These are phyloP conservation scores for Emergomyces pasteurianus DNA, from an alignment of 2,329 filamentous ascomycete species.

Conservation along the genomic window DNA sequence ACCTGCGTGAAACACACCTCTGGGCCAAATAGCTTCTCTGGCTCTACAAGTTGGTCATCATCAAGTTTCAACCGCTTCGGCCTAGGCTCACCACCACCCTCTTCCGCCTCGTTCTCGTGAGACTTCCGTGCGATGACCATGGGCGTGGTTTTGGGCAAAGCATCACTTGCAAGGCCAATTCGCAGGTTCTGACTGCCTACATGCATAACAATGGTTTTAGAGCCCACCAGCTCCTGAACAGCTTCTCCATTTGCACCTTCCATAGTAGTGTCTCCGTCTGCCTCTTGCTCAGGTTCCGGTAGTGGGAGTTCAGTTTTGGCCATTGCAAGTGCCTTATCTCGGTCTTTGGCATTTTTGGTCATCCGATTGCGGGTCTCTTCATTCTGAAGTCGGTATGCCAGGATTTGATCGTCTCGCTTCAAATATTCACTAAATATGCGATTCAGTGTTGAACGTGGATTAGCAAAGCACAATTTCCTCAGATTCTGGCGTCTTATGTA, in stretches of 20 bases:
- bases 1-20: constrained; percentile 44
- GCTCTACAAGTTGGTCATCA: constrained; percentile 37
- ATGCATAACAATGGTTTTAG: constrained; percentile 90
- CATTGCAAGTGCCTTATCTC: constrained; percentile 72
- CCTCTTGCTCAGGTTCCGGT: constrained; percentile 32
- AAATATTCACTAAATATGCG: constrained; percentile 67
- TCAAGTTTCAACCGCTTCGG: constrained; percentile 54
- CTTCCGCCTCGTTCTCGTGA: constrained; percentile 68
- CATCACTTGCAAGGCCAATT: constrained; percentile 91
- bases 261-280: constrained; percentile 44
- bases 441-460: not conserved
- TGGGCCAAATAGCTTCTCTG: constrained; percentile 77
- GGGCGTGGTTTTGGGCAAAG: constrained; percentile 82
- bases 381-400: constrained; percentile 75
- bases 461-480: not conserved
- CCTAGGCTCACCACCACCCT: constrained; percentile 64
- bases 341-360: constrained; percentile 75
- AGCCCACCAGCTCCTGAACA: constrained; percentile 55
- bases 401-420: constrained; percentile 92
- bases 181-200: constrained; percentile 90
- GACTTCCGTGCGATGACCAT: constrained; percentile 82
- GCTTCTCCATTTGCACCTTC: constrained; percentile 44
- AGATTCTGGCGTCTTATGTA: not conserved
- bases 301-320: constrained; percentile 54
- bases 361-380: constrained; percentile 77